These are phyloP conservation scores for Psophocarpus tetragonolobus DNA, from an alignment of 306 rosid genomes.

Conservation along the genomic window DNA sequence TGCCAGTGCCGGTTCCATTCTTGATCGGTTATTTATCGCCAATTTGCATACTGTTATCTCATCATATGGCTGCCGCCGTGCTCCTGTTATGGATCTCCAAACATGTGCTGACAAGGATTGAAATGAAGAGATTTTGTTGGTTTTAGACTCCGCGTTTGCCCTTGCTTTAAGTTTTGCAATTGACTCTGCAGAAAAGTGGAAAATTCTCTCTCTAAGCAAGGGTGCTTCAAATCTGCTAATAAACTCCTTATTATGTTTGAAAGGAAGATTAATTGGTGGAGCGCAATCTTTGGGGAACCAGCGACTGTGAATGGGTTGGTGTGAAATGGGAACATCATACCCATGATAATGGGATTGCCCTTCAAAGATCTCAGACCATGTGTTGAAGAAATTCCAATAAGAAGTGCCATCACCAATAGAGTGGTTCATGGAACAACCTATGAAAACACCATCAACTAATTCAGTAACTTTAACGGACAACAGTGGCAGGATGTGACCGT, in stretches of 20 bases:
- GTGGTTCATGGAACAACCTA: constrained; percentile 66
- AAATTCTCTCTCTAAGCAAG: constrained; percentile 50
- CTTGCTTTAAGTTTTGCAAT: constrained; percentile 55
- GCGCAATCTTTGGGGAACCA: constrained; percentile 53
- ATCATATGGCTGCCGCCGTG: not conserved
- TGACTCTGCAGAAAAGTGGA: constrained; percentile 56
- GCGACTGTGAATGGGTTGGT: constrained; percentile 42
- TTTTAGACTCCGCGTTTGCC: constrained; percentile 46
- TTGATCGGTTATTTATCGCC: constrained; percentile 42
- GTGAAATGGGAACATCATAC: constrained; percentile 4
- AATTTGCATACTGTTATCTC: constrained; percentile 41
- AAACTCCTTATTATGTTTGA: constrained; percentile 45
- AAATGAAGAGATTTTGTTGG: constrained; percentile 48
- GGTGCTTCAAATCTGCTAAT: constrained; percentile 48
- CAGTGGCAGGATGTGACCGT: constrained; percentile 55
- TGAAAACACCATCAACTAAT: constrained; percentile 53
- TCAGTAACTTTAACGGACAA: constrained; percentile 58
- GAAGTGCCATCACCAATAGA: constrained; percentile 52
- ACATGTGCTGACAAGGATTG: constrained; percentile 56
- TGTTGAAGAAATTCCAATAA: constrained; percentile 58
- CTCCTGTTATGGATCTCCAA: constrained; percentile 56
- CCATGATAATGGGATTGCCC: not conserved
- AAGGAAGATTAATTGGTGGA: constrained; percentile 48
- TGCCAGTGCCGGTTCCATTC: constrained; percentile 48
- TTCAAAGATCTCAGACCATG: constrained; percentile 58